Percentiles rank a stretch among this genome's conserved stretches.
phyloP scores from a whole-genome alignment of 306 rosid species.

The Vigna hirtella region DNA sequence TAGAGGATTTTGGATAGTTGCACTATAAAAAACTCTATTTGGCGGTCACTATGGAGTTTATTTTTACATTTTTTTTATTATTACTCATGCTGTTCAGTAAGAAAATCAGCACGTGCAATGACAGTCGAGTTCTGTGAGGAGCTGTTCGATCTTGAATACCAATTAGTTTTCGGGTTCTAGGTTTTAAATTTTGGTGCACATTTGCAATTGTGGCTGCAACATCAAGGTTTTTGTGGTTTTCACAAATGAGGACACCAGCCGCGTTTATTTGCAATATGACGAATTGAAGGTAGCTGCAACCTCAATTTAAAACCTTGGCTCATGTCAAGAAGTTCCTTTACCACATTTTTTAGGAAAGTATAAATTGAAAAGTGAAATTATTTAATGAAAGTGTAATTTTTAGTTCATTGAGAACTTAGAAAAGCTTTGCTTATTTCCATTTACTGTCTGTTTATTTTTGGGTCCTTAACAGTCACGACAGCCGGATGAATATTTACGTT shows the following conservation, averaged over 20 bases:
- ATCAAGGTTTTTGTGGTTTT: not conserved
- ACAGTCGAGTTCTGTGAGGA: conserved; percentile 18
- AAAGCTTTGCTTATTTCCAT: not conserved
- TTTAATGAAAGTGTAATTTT: not conserved
- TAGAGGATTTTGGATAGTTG: not conserved
- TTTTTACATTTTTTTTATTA: conserved; percentile 6
- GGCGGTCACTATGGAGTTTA: not conserved
- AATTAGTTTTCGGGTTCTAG: not conserved
- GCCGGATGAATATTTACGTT: not conserved
- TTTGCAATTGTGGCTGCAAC: not conserved
- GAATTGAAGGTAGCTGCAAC: not conserved
- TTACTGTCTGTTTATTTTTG: not conserved
- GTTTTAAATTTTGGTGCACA: not conserved
- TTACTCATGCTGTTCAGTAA: not conserved
- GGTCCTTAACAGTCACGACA: not conserved
- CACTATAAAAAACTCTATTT: not conserved
- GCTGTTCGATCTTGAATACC: conserved; percentile 12
- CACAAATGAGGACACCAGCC: not conserved
- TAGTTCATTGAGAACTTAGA: not conserved
- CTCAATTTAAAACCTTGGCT: not conserved
- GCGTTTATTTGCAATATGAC: not conserved
- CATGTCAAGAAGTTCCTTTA: not conserved
- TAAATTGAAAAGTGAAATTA: not conserved
- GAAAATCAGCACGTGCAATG: not conserved
- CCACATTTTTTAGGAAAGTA: not conserved